These are phyloP conservation scores for Wickerhamiella azymoides DNA, from an alignment of 805 yeast genomes.

Conservation along the genomic window DNA sequence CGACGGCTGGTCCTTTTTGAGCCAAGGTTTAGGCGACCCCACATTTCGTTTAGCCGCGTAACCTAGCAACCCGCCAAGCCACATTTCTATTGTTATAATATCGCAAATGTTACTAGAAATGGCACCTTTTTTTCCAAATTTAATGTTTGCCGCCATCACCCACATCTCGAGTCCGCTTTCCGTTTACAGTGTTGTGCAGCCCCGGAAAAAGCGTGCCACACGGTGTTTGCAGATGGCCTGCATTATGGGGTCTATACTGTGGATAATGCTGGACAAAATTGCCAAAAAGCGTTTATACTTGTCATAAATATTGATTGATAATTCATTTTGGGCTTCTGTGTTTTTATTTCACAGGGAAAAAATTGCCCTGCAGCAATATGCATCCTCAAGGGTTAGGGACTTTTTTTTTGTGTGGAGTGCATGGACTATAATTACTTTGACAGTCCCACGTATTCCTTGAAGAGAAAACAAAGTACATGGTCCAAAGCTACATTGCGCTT, in stretches of 20 bases:
- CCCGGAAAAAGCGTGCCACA: neutral
- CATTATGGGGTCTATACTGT: neutral
- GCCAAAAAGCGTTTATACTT: neutral
- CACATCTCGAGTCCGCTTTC: no score
- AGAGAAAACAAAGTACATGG: neutral
- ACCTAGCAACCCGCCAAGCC: no score
- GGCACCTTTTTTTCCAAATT: no score
- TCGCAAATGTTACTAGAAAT: no score
- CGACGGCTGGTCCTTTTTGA: no score
- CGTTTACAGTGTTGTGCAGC: no score
- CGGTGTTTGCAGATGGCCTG: neutral
- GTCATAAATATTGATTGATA: slow-evolving; percentile 5
- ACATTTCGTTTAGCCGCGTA: no score
- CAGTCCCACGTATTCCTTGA: neutral
- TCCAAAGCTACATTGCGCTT: neutral
- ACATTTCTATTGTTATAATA: no score
- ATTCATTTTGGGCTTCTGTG: neutral
- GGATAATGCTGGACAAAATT: neutral
- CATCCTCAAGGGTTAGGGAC: slow-evolving; percentile 4
- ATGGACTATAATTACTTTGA: neutral
- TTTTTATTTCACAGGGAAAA: slow-evolving; percentile 2
- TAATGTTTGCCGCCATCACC: no score
- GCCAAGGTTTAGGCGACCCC: no score
- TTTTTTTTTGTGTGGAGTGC: slow-evolving; percentile 5
- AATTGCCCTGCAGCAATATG: neutral